Evolutionary conservation across 2,329 filamentous ascomycete genomes (phyloP), one percentile per base, ranked within the genome.

Genomic region (Aspergillus thermomutatus): DNA sequence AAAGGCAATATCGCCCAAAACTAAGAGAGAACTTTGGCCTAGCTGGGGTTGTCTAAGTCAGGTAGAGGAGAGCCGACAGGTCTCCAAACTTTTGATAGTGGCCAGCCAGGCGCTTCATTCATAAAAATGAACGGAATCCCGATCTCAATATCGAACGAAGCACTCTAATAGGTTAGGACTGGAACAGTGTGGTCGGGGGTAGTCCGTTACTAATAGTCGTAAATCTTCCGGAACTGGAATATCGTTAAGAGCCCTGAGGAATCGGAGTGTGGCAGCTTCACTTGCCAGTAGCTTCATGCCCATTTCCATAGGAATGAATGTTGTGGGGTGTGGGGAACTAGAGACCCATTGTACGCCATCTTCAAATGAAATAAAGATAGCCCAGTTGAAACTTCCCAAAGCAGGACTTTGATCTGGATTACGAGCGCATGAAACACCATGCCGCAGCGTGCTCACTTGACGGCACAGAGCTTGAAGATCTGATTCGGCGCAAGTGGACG

Each of bases 81-180:
- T 47, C 50, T 59, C 67, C 64, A 71, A 50, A 60, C 34, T 21
- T 57, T 63, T 55, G 51, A 59, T 11, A 73, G 60, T 34, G 66
- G 66, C 55, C 50, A 53, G 8, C 70, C 70, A 50, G 60, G 49
- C 28, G 70, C 70, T 61, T 71, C 64, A 60, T 66, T 71, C 66
- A 72, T 71, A 19, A 73, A 54, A 37, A 74, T 72, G 51, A 65
- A 72, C 19, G 70, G 70, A 34, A 72, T 54, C 2, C 66, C 66
- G 25, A 71, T 64, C 6, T 66, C 62, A 61, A 71, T 72, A 27
- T 68, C 53, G 14, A 46, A 50, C 1, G 55, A 59, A 46, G 55
- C 53, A 53, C 63, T 65, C 23, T 27, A 46, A 45, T 40, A 31
- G 19, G 27, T 61, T 56, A 61, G 50, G 17, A 45, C 19, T 34